Evolutionary conservation across 164 flowering plant species (phyloP), one percentile per base, ranked within the genome.

Genomic region (Warburgia ugandensis): DNA sequence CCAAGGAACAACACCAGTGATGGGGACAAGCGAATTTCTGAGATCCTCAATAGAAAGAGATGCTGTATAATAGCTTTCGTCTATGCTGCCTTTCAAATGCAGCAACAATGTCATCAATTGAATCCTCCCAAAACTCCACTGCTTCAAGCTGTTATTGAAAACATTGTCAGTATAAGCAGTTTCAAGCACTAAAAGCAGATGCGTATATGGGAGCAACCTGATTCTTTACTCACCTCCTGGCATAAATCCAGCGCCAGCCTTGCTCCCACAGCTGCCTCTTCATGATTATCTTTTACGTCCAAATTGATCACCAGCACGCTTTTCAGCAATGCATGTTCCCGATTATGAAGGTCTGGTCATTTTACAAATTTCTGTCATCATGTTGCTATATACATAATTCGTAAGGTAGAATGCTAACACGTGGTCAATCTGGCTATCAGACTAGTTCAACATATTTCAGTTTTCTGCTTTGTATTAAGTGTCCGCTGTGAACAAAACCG

Each of bases 281-380:
- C 98, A 30, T 91, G 98, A 72, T 91, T 91, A 67, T 91, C 98
- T 80, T 87, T 91, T 4, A 87, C 96, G 55, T 91, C 98, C 72
- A 91, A 72, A 60, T 91, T 91, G 45, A 91, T 78, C 32, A 83
- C 74, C 55, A 87, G 55, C 31, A 79, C 96, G 42, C 62, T 63
- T 60, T 83, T 87, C 82, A 87, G 54, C 47, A 80, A 77, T 39
- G 61, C 65, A 38, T 83, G 94, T 25, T 83, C 87, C 38, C 98
- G 72, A 27, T 47, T 84, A 50, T 84, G 68, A 39, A 91, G 83
- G 74, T 91, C 98, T 91, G 91, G 71, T 51, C 29, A 50, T 56
- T 36, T 17, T 22, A 16, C 6, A 17, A 10, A 14, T 25, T 29
- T 7, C 1, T 20, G n/a, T n/a, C n/a, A n/a, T n/a, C n/a, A n/a